Base-by-base conservation (phyloP, 495 filamentous ascomycete genomes). In the Bryoglossum gracile region DNA sequence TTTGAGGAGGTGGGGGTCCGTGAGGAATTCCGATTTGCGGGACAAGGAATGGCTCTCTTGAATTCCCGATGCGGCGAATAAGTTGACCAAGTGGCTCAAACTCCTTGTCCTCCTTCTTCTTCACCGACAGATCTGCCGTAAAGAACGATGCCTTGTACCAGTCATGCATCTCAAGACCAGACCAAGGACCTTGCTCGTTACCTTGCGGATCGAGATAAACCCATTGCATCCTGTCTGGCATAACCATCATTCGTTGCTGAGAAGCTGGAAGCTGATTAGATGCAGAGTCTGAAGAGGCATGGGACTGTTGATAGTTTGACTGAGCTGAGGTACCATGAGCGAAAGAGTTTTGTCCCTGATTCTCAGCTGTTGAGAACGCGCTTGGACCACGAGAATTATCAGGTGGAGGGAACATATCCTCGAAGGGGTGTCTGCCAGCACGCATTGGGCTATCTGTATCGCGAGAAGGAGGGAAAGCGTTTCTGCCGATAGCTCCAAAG, bases 111-210 rank as follows among this genome's bases (percentile, higher is more conserved):
- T 98, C 92, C 3, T 86, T 68, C 57, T 95, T 94, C 69, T 91
- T 95, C 44, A 98, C 91, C 38, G 90, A 81, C 23, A 98, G 74
- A 50, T 98, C 91, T 0, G 89, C 79, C 8, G 88, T 92, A 68
- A 98, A 98, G 71, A 96, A 98, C 36, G 89, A 89, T 38, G 88
- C 94, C 66, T 96, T 95, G 68, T 95, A 98, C 92, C 92, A 98
- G 58, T 98, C 92, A 59, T 98, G 90, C 92, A 98, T 98, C 65
- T 97, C 92, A 39, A 98, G 72, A 3, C 92, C 92, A 32, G 87
- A 94, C 72, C 89, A 98, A 3, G 92, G 92, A 0, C 92, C 92
- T 65, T 97, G 92, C 26, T 86, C 82, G 37, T 83, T 81, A 33
- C 91, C 89, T 62, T 91, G 84, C 3, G 94, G 92, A 64, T 98